Percentiles rank a stretch among this genome's conserved stretches.
phyloP scores from a whole-genome alignment of 2,329 filamentous ascomycete species.

The Epichloe gansuensis region DNA sequence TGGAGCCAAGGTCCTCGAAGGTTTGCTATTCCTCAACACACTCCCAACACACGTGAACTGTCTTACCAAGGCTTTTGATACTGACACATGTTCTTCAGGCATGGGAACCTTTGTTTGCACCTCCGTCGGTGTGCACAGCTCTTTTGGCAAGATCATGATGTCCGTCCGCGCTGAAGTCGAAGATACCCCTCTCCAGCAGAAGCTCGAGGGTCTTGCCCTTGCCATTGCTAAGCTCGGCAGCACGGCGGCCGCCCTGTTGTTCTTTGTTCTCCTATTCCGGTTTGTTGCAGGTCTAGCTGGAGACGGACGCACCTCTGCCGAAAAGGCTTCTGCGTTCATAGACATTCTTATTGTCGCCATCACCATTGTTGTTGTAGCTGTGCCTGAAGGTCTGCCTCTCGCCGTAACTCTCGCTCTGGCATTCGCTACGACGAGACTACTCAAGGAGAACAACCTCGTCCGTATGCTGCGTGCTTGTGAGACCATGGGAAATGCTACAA shows the following conservation, averaged over 20 bases:
- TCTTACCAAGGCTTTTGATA: too few relatives aligned
- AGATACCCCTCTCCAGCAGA: slow-evolving; percentile 41
- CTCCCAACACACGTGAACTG: too few relatives aligned
- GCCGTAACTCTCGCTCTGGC: slow-evolving; percentile 65
- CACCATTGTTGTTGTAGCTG: slow-evolving; percentile 68
- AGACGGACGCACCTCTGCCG: slow-evolving; percentile 40
- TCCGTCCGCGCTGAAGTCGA: slow-evolving; percentile 37
- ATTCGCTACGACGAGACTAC: slow-evolving; percentile 65
- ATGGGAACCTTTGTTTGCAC: slow-evolving; percentile 42
- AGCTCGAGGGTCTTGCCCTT: slow-evolving; percentile 28
- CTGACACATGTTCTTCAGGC: slow-evolving; percentile 14
- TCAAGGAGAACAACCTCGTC: slow-evolving; percentile 66
- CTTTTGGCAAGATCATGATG: slow-evolving; percentile 43
- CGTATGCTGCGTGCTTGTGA: slow-evolving; percentile 66
- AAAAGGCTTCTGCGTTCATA: slow-evolving; percentile 68
- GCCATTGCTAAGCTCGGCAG: slow-evolving; percentile 35
- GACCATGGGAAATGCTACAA: slow-evolving; percentile 69
- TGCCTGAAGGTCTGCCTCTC: slow-evolving; percentile 64
- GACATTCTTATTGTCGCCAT: slow-evolving; percentile 67
- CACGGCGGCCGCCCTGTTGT: slow-evolving; percentile 58
- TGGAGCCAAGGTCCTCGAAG: slow-evolving; percentile 40
- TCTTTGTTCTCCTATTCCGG: slow-evolving; percentile 66
- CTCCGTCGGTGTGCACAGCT: slow-evolving; percentile 41
- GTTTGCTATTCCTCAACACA: slow-evolving; percentile 11
- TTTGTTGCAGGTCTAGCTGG: slow-evolving; percentile 51